Percentiles rank a stretch among this genome's conserved stretches.
These are phyloP conservation scores for Vicia faba DNA, from an alignment of 306 rosid genomes.

Conservation along the genomic window DNA sequence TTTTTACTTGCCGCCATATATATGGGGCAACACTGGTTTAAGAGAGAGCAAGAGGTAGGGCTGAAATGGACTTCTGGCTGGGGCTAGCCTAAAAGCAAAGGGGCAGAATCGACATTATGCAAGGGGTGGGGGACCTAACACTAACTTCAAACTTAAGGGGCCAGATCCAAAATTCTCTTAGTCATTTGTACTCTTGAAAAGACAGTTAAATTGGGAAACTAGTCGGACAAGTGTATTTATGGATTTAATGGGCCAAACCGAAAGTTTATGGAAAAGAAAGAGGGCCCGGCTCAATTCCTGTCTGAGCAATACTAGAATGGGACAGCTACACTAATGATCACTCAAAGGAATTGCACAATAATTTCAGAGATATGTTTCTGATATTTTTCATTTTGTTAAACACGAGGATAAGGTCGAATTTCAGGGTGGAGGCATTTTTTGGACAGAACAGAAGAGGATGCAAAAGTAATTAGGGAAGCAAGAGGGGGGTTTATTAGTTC, in stretches of 20 bases:
- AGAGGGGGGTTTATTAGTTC: conserved; percentile 1
- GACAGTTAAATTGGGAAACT: neutral
- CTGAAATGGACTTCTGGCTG: neutral
- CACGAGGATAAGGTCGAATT: neutral
- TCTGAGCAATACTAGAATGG: neutral
- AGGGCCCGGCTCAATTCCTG: neutral
- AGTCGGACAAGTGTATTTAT: neutral
- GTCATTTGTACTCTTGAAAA: neutral
- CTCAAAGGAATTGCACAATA: neutral
- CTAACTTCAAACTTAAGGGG: neutral
- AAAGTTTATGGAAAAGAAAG: neutral
- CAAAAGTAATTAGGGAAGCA: conserved; percentile 1
- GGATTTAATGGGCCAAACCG: neutral
- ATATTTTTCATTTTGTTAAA: neutral
- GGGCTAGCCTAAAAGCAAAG: neutral
- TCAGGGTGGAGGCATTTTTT: neutral
- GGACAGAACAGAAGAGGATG: conserved; percentile 5
- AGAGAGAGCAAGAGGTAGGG: neutral
- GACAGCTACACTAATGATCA: neutral
- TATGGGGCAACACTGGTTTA: neutral
- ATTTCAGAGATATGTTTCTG: neutral
- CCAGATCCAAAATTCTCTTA: neutral
- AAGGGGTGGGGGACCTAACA: no score
- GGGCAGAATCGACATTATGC: neutral
- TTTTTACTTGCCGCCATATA: neutral